Evolutionary conservation across 176 grass and related monocot species (phyloP).

Genomic region (Juncus effusus): DNA sequence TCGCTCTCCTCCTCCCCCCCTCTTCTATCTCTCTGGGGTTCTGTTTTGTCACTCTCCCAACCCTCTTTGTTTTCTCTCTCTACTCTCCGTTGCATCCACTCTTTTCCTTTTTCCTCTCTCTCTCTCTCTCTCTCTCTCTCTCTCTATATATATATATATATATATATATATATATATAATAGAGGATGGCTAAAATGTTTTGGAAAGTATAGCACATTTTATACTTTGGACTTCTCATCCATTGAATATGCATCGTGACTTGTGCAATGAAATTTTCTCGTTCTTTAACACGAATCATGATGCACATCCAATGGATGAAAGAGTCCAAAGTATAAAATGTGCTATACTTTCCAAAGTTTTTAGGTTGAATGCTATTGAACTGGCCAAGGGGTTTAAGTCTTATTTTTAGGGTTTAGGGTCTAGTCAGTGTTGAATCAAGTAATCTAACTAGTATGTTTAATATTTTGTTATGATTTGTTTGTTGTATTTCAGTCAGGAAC

Average conservation of each 20-base stretch:
- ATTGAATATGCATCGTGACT: too few relatives aligned
- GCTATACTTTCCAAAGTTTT: too few relatives aligned
- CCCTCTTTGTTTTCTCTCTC: background rate
- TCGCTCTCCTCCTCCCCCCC: background rate
- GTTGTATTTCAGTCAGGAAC: constrained; percentile 63
- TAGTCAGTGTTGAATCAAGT: background rate
- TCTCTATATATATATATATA: too few relatives aligned
- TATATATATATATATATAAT: too few relatives aligned
- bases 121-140: background rate
- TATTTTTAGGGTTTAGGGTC: background rate
- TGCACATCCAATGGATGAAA: too few relatives aligned
- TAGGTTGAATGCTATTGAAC: background rate
- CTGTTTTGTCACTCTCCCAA: background rate
- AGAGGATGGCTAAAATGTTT: too few relatives aligned
- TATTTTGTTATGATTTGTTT: constrained; percentile 18
- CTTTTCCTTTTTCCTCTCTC: background rate
- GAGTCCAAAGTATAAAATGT: too few relatives aligned
- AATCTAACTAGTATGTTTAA: background rate
- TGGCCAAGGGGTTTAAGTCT: background rate
- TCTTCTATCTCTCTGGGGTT: constrained; percentile 3
- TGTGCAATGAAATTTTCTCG: too few relatives aligned
- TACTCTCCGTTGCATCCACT: background rate
- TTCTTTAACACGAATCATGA: too few relatives aligned
- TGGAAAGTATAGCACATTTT: too few relatives aligned
- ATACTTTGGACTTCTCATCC: too few relatives aligned